Base-by-base conservation (phyloP, 1,139 yeast genomes). In the Blastobotrys malaysiensis region DNA sequence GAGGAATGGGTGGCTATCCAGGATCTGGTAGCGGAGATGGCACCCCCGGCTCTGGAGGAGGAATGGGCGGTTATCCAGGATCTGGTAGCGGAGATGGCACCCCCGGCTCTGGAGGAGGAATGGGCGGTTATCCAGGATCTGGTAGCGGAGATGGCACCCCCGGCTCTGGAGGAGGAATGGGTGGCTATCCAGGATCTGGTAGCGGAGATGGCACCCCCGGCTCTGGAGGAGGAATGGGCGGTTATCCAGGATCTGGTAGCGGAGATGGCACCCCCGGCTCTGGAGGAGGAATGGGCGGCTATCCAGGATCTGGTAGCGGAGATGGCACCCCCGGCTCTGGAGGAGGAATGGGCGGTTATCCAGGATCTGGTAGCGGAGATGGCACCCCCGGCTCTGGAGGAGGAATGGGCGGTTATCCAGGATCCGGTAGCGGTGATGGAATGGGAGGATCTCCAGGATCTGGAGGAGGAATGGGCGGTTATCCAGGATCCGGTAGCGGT, bases 341-440 rank as follows among this genome's bases (percentile, higher is more conserved):
- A 18, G n/a, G 19, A 7, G 46, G 20, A 11, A n/a, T n/a, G n/a
- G 55, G 46, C 36, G 43, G 52, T 18, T 56, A 56, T 43, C 56
- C 50, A 6, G 61, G 63, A 7, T 61, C 31, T 16, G 51, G 44
- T 5, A 50, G 50, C 9, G 52, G 55, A 44, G 19, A 31, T 31
- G 56, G 59, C 16, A 46, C 50, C 7, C 45, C 21, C 16, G 58
- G 59, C 5, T 52, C 55, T n/a, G 58, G 55, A 9, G 62, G 54
- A 9, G 59, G 55, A 20, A 56, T 48, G 19, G 55, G 46, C 26
- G 43, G 51, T 18, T 56, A 53, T 43, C 56, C 50, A 5, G 61
- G 63, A 7, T 61, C 27, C 18, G 50, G 39, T 7, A 49, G 46
- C 13, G 52, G 53, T 31, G n/a, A 22, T 44, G 56, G 59, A 1